A percentile compares a stretch with the other conserved stretches of the same genome.
Evolutionary conservation across 306 rosid species (phyloP).

Genomic region (Ochetophila trinervis): DNA sequence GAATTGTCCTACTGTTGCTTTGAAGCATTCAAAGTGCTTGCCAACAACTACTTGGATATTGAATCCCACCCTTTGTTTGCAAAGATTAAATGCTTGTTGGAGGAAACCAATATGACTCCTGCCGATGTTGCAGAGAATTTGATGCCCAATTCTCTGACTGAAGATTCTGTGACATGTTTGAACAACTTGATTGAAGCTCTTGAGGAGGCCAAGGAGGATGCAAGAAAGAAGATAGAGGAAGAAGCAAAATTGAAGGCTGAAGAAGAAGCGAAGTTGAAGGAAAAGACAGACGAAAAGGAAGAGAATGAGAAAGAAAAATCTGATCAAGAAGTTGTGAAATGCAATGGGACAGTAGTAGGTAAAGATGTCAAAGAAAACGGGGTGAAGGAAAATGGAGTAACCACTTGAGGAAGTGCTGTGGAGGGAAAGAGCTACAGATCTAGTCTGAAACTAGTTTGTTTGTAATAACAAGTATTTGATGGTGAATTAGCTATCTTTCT

Average conservation of each 20-base stretch:
- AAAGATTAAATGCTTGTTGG: constrained; percentile 40
- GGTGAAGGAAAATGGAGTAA: too few relatives aligned
- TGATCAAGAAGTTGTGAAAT: too few relatives aligned
- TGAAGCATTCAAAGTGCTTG: constrained; percentile 64
- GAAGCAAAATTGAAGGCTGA: neutral
- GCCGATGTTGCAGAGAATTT: constrained; percentile 84
- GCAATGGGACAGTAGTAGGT: too few relatives aligned
- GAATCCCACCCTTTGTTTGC: constrained; percentile 52
- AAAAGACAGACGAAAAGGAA: neutral
- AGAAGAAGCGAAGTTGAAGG: neutral
- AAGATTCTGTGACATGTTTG: constrained; percentile 51
- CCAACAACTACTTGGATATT: constrained; percentile 50
- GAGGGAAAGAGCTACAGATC: too few relatives aligned
- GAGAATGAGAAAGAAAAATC: neutral
- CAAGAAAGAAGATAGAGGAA: constrained; percentile 28
- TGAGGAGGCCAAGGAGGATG: constrained; percentile 32
- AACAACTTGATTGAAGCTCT: constrained; percentile 45
- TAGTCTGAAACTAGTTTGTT: too few relatives aligned
- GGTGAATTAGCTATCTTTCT: too few relatives aligned
- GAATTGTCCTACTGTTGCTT: constrained; percentile 63
- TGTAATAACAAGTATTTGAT: too few relatives aligned
- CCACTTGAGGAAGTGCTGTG: too few relatives aligned
- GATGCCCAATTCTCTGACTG: constrained; percentile 55
- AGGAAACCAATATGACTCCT: constrained; percentile 56
- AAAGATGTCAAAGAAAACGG: too few relatives aligned